Evolutionary conservation across 108 stramenopile genomes (phyloP), one percentile per base, ranked within the genome.

Genomic region (Nitzschia sp.): DNA sequence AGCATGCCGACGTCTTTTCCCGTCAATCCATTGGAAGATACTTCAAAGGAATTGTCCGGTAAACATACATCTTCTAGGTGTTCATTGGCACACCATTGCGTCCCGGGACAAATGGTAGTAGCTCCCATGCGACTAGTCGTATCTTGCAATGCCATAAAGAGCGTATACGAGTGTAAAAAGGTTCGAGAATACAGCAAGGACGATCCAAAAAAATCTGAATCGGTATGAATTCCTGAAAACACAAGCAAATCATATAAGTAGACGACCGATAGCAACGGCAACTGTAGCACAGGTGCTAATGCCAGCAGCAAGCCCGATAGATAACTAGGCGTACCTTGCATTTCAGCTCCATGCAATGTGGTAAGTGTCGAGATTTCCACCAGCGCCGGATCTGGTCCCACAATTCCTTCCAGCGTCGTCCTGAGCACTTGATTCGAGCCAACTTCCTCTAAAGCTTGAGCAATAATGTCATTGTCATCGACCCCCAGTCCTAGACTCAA

Each of bases 131-230:
- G 8, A 8, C 28, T 45, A 13, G 80, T 75, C 1, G 79, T 80
- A 33, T 84, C 79, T 64, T 84, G 83, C 0, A 84, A 70, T 18
- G 83, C 57, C 19, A 84, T 70, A 53, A 81, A 80, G 54, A 84
- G 36, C 11, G 79, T 70, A 31, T 84, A 84, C 27, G 77, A 78
- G 67, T 84, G 80, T 35, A 73, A 53, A 75, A 81, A 84, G 45
- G 78, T 77, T 24, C 79, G 54, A 0, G 70, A 31, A 48, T 71
- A 84, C 54, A 75, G 38, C 2, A 84, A 46, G 1, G 64, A 66
- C 18, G 61, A 64, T 15, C 67, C 76, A 66, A 70, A 81, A 15
- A 49, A 80, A 64, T 79, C 75, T 28, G 67, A 61, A 54, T 84
- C 79, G 54, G 68, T 77, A 66, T 59, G 76, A 45, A 77, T 83